Percentiles rank a stretch among this genome's conserved stretches.
phyloP scores from a whole-genome alignment of 257 asterid species.

The Anisodus acutangulus region DNA sequence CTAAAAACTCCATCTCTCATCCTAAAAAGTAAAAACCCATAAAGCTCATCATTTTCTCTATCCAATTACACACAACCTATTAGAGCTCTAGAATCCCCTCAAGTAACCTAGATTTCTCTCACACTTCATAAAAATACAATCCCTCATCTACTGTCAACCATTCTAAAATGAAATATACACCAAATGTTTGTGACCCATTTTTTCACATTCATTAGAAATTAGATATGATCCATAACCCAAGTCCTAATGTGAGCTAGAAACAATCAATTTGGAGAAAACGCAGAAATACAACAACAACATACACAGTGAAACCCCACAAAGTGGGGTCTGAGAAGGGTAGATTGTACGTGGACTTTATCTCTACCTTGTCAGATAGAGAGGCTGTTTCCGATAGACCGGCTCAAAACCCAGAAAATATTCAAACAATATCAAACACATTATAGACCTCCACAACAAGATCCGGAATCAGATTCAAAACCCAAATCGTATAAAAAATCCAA shows the following conservation, averaged over 20 bases:
- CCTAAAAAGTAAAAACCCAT: not conserved
- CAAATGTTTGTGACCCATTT: not conserved
- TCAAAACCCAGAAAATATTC: not conserved
- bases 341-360: too few relatives aligned
- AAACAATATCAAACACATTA: not conserved
- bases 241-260: not conserved
- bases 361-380: too few relatives aligned
- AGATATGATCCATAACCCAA: not conserved
- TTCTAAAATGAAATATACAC: not conserved
- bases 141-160: not conserved
- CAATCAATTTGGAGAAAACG: not conserved
- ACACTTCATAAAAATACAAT: not conserved
- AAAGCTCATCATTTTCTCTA: constrained; percentile 14
- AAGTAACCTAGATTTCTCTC: not conserved
- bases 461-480: not conserved
- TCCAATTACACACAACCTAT: not conserved
- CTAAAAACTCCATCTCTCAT: not conserved
- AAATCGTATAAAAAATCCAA: not conserved
- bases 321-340: too few relatives aligned
- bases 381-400: too few relatives aligned
- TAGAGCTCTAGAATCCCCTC: not conserved
- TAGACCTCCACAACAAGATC: constrained; percentile 18
- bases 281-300: not conserved
- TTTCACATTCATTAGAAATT: not conserved
- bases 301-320: too few relatives aligned